Percentiles rank a stretch among this genome's conserved stretches.
These are phyloP conservation scores for Psidium guajava DNA, from an alignment of 345 rosid genomes.

Conservation along the genomic window DNA sequence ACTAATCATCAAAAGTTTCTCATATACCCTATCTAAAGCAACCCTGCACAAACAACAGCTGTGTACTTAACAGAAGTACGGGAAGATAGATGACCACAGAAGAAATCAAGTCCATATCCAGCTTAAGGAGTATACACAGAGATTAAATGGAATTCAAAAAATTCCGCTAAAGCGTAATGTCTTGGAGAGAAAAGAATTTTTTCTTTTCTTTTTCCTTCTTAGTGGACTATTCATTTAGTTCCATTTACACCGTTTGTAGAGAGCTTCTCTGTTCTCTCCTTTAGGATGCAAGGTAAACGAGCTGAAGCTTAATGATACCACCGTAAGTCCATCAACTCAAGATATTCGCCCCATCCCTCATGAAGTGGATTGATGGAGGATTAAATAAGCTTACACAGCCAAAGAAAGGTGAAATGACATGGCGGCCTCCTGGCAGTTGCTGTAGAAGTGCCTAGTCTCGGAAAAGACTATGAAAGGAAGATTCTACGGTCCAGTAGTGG, in stretches of 20 bases:
- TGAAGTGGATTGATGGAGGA: accelerated
- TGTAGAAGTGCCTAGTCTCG: accelerated
- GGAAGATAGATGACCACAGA: not conserved
- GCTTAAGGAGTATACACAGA: not conserved
- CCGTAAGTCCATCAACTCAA: not conserved
- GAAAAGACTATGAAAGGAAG: not conserved
- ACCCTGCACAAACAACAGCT: not conserved
- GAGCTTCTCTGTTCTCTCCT: not conserved
- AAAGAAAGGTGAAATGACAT: not conserved
- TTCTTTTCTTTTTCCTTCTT: not conserved
- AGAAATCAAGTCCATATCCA: not conserved
- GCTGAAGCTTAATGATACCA: not conserved
- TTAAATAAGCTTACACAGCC: not conserved
- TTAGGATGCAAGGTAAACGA: not conserved
- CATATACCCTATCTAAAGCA: not conserved
- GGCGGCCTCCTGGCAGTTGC: accelerated
- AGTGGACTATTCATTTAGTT: not conserved
- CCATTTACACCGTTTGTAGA: not conserved
- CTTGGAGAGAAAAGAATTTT: not conserved
- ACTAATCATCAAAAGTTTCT: not conserved
- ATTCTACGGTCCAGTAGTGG: not conserved
- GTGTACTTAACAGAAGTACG: not conserved
- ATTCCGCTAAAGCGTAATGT: no score
- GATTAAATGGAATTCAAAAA: not conserved
- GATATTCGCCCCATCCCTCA: not conserved